Evolutionary conservation across 129 eudicot species (phyloP).

Genomic region (Erigeron canadensis): DNA sequence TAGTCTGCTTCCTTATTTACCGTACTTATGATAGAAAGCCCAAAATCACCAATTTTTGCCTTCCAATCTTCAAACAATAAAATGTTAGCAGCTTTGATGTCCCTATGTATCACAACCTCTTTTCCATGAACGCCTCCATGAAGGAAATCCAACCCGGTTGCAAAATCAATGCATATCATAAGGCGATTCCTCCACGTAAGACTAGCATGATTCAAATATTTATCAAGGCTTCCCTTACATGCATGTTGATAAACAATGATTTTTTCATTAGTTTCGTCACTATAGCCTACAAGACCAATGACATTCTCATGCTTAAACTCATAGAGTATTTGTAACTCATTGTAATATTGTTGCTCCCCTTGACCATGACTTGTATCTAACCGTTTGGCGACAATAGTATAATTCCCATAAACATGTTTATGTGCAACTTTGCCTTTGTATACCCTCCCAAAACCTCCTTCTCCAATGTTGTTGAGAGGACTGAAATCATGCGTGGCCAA

Average conservation of each 20-base stretch:
- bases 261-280: neutral
- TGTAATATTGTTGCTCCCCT: neutral
- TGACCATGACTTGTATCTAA: constrained; percentile 7
- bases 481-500: neutral
- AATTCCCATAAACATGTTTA: neutral
- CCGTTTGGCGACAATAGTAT: neutral
- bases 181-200: no score
- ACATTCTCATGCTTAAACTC: constrained; percentile 7
- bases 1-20: no score
- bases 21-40: no score
- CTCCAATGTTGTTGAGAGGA: neutral
- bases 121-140: no score
- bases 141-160: no score
- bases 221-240: no score
- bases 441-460: neutral
- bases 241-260: neutral
- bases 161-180: no score
- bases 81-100: no score
- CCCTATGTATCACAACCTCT: no score
- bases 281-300: neutral
- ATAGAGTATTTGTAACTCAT: neutral
- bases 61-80: no score
- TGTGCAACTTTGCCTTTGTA: neutral
- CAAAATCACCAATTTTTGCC: no score
- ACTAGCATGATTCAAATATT: no score